Evolutionary conservation across 1,284 basidiomycete species (phyloP).

Genomic region (Boletellus deceptivus): DNA sequence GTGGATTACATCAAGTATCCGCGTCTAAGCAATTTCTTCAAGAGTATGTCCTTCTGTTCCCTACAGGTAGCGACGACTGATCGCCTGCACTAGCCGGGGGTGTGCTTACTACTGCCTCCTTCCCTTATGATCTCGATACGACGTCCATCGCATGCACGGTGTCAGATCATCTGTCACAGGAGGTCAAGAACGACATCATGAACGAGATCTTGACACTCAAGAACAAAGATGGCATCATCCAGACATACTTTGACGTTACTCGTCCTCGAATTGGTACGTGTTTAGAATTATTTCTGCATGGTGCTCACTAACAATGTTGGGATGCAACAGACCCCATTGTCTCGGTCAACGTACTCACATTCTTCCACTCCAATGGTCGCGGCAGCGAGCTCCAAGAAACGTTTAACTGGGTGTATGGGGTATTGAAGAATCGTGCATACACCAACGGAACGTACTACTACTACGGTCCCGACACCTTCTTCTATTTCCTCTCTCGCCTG

Average conservation of each 20-base stretch:
- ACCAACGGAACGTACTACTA: conserved; percentile 23
- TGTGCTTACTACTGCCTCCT: conserved; percentile 11
- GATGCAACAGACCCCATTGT: conserved; percentile 17
- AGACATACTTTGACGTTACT: conserved; percentile 18
- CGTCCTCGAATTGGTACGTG: conserved; percentile 21
- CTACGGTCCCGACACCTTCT: conserved; percentile 16
- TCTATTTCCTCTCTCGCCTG: conserved; percentile 23
- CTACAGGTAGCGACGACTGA: not conserved
- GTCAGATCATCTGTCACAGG: conserved; percentile 11
- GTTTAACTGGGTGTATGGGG: conserved; percentile 22
- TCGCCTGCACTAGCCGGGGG: conserved; percentile 3
- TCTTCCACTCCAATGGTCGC: conserved; percentile 24
- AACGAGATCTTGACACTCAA: conserved; percentile 21
- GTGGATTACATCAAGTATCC: conserved; percentile 22
- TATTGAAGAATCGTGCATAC: conserved; percentile 24
- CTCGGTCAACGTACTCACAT: conserved; percentile 21
- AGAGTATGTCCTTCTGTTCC: conserved; percentile 3
- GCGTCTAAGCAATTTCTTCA: conserved; percentile 23
- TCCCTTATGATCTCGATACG: conserved; percentile 20
- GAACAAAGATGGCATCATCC: conserved; percentile 20
- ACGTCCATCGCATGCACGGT: conserved; percentile 23
- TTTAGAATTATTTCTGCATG: not conserved
- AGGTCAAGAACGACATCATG: conserved; percentile 25
- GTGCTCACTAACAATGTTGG: not conserved
- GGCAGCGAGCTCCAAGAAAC: conserved; percentile 18